Percentiles rank a stretch among this genome's conserved stretches.
Evolutionary conservation across 805 yeast species (phyloP).

Genomic region (Starmerella gropengiesseri): DNA sequence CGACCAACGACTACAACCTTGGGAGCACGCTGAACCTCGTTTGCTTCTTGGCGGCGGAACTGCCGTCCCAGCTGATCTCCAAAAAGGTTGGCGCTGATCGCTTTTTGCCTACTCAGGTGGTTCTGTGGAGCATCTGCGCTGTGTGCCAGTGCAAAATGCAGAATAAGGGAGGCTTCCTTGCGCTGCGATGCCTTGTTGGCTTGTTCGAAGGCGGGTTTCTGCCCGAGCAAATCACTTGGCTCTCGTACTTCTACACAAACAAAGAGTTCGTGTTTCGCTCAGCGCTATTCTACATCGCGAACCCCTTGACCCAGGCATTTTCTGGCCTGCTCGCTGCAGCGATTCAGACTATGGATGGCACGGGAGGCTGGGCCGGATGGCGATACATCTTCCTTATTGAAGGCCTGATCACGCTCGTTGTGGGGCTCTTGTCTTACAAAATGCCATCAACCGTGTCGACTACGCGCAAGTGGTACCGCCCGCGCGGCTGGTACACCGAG

Average conservation of each 20-base stretch:
- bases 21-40: conserved; percentile 49
- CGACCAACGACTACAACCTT: conserved; percentile 47
- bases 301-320: conserved; percentile 38
- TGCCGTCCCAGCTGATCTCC: conserved; percentile 58
- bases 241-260: conserved; percentile 54
- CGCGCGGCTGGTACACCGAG: conserved; percentile 44
- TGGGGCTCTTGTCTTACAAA: conserved; percentile 40
- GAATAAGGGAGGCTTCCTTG: conserved; percentile 35
- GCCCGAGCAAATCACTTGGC: conserved; percentile 52
- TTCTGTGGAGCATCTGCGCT: conserved; percentile 48
- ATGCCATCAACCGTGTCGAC: conserved; percentile 50
- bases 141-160: conserved; percentile 40
- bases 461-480: conserved; percentile 41
- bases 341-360: conserved; percentile 41
- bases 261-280: conserved; percentile 48
- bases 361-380: conserved; percentile 44
- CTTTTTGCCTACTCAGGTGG: conserved; percentile 53
- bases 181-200: conserved; percentile 44
- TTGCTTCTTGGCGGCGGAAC: conserved; percentile 47
- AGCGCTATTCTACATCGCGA: conserved; percentile 50
- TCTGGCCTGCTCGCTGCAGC: conserved; percentile 46
- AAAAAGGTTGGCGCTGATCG: conserved; percentile 54
- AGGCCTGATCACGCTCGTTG: conserved; percentile 44
- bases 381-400: conserved; percentile 56
- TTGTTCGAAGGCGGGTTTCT: conserved; percentile 60